A percentile compares a stretch with the other conserved stretches of the same genome.
Conservation (phyloP, 441 rosid species). For the Erodium texanum region DNA sequence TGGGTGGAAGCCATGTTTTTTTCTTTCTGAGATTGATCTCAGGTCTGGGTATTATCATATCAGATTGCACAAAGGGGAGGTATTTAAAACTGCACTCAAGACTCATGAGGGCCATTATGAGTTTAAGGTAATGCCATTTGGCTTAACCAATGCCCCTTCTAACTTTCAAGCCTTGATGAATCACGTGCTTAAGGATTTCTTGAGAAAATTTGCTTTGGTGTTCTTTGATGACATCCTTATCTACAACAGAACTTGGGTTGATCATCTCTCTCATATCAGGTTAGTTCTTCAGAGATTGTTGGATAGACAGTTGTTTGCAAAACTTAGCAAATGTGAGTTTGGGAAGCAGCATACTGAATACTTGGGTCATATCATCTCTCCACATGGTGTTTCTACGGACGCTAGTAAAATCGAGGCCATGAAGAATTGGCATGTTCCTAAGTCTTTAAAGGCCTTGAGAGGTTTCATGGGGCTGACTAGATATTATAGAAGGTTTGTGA, state of each 20-base stretch:
- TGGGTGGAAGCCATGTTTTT: background rate
- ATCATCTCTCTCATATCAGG: background rate
- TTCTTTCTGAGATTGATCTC: background rate
- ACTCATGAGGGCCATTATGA: background rate
- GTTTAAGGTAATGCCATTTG: background rate
- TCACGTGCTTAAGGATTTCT: background rate
- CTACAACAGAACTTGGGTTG: background rate
- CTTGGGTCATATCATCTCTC: background rate
- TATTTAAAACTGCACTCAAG: background rate
- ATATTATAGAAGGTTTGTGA: background rate
- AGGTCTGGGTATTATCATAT: background rate
- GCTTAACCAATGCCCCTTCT: background rate
- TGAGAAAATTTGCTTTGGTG: background rate
- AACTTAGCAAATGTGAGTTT: background rate
- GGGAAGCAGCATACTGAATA: background rate
- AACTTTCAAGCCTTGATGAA: background rate
- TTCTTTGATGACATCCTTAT: background rate
- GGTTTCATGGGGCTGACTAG: background rate
- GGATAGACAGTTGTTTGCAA: background rate
- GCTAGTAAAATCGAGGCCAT: background rate
- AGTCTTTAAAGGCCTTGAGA: background rate
- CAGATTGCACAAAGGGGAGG: background rate
- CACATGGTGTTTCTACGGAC: background rate
- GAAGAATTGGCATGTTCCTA: background rate
- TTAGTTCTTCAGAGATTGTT: background rate